Evolutionary conservation across 164 flowering plant species (phyloP).

Genomic region (Vitis amurensis): DNA sequence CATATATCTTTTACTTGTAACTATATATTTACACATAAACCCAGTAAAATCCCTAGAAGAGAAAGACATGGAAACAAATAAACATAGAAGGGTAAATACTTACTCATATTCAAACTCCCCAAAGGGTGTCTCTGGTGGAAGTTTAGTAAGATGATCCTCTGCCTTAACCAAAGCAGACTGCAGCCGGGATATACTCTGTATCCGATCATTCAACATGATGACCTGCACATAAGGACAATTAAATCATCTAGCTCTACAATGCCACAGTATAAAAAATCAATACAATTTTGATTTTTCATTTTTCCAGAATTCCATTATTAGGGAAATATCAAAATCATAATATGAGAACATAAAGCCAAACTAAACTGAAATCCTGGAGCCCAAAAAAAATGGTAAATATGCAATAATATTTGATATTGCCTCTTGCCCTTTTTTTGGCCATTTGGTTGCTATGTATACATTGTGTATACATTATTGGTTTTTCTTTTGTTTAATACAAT

Average conservation of each 20-base stretch:
- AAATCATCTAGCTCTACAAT: constrained; percentile 4
- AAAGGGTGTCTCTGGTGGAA: constrained; percentile 66
- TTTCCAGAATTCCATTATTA: too few species aligned
- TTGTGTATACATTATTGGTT: too few species aligned
- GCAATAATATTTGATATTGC: too few species aligned
- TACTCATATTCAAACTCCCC: constrained; percentile 78
- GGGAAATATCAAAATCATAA: too few species aligned
- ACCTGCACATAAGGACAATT: constrained; percentile 34
- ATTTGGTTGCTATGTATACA: too few species aligned
- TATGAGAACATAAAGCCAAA: too few species aligned
- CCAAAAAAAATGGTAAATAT: too few species aligned
- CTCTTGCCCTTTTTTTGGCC: too few species aligned
- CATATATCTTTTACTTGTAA: not conserved
- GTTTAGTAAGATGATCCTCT: constrained; percentile 73
- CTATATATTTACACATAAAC: not conserved
- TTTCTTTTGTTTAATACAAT: too few species aligned
- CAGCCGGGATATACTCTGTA: constrained; percentile 62
- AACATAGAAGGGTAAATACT: constrained; percentile 13
- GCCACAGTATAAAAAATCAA: not conserved
- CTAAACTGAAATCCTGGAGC: too few species aligned
- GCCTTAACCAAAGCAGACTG: constrained; percentile 71
- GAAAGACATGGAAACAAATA: not conserved
- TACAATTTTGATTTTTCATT: too few species aligned
- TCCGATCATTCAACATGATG: constrained; percentile 91
- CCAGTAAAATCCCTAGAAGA: not conserved